Evolutionary conservation across 805 yeast genomes (phyloP), one percentile per base, ranked within the genome.

Genomic region (Teunomyces atbi): DNA sequence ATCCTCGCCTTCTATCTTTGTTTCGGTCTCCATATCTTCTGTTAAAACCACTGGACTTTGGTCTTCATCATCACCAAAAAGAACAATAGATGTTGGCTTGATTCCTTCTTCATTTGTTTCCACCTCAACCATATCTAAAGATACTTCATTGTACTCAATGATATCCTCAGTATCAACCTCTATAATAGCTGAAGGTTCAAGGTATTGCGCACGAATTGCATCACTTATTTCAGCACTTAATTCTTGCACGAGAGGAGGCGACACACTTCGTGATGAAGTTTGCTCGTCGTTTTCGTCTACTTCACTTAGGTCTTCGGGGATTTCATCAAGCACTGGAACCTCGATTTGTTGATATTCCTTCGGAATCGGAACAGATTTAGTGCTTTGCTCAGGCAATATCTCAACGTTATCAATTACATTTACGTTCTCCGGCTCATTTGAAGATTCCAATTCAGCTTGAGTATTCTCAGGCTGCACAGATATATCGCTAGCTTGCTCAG

Each of bases 161-260:
- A 30, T 15, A 2, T 30, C 33, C 4, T 13, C 10, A 12, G 33
- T 4, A 11, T 30, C 33, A 30, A 30, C 33, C 18, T 30, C 33
- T n/a, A 36, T 19, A 23, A 36, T 16, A 23, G 23, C 30, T 13
- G 39, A n/a, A 10, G 39, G 28, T 10, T 20, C 39, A 13, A 36
- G 23, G 16, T 36, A 26, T n/a, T 20, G 28, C 4, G 21, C 12
- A n/a, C 27, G 39, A 20, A 20, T 21, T 7, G 16, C 8, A 3
- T 36, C 39, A n/a, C 28, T n/a, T 12, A 20, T 19, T 5, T 36
- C 28, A 19, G 13, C 28, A 20, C 15, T 36, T 4, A 36, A 21
- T 36, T 36, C 39, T 36, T 36, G 27, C 6, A 36, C 23, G 13
- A 36, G 39, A 20, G 39, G 39, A 19, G 28, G 28, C 6, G 39